Conservation (phyloP, 2,329 filamentous ascomycete genomes). For the Parastagonospora avenae region DNA sequence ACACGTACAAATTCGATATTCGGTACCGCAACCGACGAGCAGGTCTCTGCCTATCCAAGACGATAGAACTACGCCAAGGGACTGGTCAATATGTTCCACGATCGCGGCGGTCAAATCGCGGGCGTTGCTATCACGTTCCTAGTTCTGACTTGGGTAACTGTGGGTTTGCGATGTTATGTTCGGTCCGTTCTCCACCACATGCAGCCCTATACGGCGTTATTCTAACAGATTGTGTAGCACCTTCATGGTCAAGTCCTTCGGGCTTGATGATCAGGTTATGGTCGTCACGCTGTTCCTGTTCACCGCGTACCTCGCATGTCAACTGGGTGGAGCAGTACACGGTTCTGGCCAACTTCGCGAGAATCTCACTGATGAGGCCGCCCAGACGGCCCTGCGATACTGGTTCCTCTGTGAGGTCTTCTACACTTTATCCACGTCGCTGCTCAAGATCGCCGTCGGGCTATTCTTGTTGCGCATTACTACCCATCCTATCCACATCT, state of each 20-base stretch:
- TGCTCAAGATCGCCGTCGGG: conserved; percentile 57
- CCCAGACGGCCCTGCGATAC: conserved; percentile 36
- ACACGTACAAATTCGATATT: no score
- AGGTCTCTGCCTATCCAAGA: no score
- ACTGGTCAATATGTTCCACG: not conserved
- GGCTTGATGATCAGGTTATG: conserved; percentile 49
- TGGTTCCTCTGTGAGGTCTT: conserved; percentile 62
- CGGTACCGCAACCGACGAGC: no score
- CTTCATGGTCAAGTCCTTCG: conserved; percentile 45
- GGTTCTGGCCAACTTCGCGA: conserved; percentile 44
- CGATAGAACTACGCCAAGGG: no score
- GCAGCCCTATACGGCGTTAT: not conserved
- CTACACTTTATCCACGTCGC: conserved; percentile 55
- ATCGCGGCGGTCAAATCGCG: conserved; percentile 32
- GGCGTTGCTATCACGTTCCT: conserved; percentile 44
- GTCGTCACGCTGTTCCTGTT: conserved; percentile 45
- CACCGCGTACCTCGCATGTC: conserved; percentile 37
- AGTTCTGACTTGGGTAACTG: conserved; percentile 45
- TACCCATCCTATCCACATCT: conserved; percentile 48
- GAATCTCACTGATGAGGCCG: conserved; percentile 35
- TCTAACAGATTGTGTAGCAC: conserved; percentile 17
- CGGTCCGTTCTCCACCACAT: conserved; percentile 24
- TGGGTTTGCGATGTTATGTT: conserved; percentile 46
- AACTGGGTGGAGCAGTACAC: conserved; percentile 44
- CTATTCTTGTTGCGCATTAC: conserved; percentile 59